Conservation (phyloP, 2,329 filamentous ascomycete species). For the Alternaria arborescens region DNA sequence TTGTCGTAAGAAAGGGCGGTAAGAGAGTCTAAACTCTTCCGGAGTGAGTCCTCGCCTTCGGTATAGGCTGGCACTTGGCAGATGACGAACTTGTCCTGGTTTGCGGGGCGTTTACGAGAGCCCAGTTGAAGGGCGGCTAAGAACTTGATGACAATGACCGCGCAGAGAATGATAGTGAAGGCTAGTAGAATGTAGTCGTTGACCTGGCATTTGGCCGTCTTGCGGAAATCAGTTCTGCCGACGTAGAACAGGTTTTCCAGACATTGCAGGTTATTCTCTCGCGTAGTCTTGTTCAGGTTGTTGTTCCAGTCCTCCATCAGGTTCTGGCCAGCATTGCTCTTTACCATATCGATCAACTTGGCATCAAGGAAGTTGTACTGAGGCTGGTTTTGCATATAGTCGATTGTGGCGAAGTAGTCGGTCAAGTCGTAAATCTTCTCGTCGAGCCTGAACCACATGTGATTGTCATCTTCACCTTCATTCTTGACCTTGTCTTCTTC, state of each 20-base stretch:
- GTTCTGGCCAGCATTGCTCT: slow-evolving; percentile 80
- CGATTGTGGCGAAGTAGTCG: slow-evolving; percentile 84
- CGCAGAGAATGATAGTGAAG: slow-evolving; percentile 84
- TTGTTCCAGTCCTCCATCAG: slow-evolving; percentile 72
- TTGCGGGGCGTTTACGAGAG: slow-evolving; percentile 84
- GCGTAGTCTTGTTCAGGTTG: slow-evolving; percentile 61
- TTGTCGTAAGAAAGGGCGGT: slow-evolving; percentile 97
- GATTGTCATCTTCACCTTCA: slow-evolving; percentile 72
- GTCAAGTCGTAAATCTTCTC: slow-evolving; percentile 86
- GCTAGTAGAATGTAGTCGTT: slow-evolving; percentile 91
- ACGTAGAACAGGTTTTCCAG: slow-evolving; percentile 84
- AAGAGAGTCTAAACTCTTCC: slow-evolving; percentile 92
- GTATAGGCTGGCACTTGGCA: slow-evolving; percentile 98
- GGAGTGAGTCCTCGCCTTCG: slow-evolving; percentile 92
- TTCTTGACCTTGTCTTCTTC: slow-evolving; percentile 65
- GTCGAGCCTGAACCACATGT: slow-evolving; percentile 82
- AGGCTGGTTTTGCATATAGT: slow-evolving; percentile 63
- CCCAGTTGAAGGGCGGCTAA: slow-evolving; percentile 91
- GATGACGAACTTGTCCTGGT: slow-evolving; percentile 98
- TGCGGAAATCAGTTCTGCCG: slow-evolving; percentile 85
- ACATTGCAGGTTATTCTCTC: slow-evolving; percentile 78
- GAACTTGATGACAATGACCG: slow-evolving; percentile 87
- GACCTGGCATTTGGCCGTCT: slow-evolving; percentile 77
- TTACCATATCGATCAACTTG: slow-evolving; percentile 72
- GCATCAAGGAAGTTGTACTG: slow-evolving; percentile 76